Evolutionary conservation across 169 alveolate genomes (phyloP).

Genomic region (Cryptosporidium tyzzeri): DNA sequence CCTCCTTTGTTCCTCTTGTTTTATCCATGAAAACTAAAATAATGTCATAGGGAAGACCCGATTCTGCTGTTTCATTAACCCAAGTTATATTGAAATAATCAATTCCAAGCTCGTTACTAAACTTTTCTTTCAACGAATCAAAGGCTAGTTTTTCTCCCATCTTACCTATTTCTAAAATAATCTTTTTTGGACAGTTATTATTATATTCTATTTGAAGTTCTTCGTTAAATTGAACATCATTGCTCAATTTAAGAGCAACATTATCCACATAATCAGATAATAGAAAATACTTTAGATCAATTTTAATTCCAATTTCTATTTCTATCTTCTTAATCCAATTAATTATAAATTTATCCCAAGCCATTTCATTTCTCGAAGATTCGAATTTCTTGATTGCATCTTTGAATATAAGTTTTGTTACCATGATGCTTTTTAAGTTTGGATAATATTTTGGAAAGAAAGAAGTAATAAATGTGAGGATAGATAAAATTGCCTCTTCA

Average conservation of each 20-base stretch:
- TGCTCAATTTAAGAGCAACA: neutral
- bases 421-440: slow-evolving; percentile 10
- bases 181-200: neutral
- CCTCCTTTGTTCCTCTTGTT: neutral
- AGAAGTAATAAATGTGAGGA: slow-evolving; percentile 16
- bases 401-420: neutral
- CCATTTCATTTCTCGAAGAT: neutral
- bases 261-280: slow-evolving; percentile 17
- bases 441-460: neutral
- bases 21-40: neutral
- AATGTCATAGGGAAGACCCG: slow-evolving; percentile 63
- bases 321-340: slow-evolving; percentile 14
- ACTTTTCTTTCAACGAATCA: slow-evolving; percentile 9
- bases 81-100: slow-evolving; percentile 6
- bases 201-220: neutral
- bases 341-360: neutral
- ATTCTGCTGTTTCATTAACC: slow-evolving; percentile 45
- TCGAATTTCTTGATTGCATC: neutral
- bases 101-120: neutral
- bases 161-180: slow-evolving; percentile 32
- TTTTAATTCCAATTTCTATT: slow-evolving; percentile 4
- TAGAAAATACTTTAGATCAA: slow-evolving; percentile 27
- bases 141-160: slow-evolving; percentile 40
- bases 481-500: neutral
- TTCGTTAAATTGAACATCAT: neutral